Conservation (phyloP, 192 early-diverging fungal species). For the Chytriomyces sp. region DNA sequence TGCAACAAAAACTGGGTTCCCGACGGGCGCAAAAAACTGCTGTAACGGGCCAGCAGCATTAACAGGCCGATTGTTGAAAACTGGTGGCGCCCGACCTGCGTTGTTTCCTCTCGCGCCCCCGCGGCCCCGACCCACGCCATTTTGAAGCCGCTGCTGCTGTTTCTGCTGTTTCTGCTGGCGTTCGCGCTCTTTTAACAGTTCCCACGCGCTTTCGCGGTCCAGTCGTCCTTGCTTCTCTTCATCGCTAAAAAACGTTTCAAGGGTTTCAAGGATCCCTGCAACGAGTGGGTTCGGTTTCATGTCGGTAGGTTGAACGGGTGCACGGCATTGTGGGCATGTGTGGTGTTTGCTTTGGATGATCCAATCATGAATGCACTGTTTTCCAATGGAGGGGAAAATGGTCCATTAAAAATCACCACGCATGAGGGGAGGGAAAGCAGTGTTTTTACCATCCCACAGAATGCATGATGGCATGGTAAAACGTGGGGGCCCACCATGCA, state of each 20-base stretch:
- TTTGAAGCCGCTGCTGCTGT: neutral
- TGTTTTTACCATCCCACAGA: conserved; percentile 6
- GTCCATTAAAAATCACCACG: neutral
- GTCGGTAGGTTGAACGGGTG: neutral
- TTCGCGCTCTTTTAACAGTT: neutral
- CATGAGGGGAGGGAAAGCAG: neutral
- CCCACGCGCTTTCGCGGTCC: conserved; percentile 14
- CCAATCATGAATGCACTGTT: conserved; percentile 27
- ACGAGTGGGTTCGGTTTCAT: conserved; percentile 9
- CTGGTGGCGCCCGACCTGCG: neutral
- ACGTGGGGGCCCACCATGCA: conserved; percentile 25
- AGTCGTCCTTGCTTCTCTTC: neutral
- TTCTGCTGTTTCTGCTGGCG: neutral
- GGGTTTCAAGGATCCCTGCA: conserved; percentile 17
- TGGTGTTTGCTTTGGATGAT: neutral
- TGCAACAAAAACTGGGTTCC: too few species aligned
- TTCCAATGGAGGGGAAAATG: too few species aligned
- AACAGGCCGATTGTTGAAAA: neutral
- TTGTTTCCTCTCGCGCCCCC: neutral
- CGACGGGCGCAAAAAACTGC: neutral
- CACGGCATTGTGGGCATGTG: conserved; percentile 30
- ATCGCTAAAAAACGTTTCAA: conserved; percentile 2
- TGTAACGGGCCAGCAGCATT: neutral
- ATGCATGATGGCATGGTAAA: conserved; percentile 8
- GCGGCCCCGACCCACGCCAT: neutral